These are phyloP conservation scores for Kalmusia sp. DNA, from an alignment of 2,329 filamentous ascomycete genomes.

Conservation along the genomic window DNA sequence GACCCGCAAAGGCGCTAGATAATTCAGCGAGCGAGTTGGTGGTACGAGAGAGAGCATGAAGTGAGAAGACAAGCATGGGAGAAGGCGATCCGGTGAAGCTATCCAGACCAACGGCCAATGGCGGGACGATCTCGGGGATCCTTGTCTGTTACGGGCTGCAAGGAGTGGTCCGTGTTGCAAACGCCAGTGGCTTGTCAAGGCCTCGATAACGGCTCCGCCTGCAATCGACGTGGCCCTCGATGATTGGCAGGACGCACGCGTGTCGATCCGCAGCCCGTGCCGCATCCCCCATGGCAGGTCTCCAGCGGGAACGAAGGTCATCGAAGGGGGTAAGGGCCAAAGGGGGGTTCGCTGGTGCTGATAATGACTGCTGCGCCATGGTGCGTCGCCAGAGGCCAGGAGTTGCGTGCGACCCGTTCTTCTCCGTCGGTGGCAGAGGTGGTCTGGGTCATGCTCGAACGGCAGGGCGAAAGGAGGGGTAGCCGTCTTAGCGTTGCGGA, in stretches of 20 bases:
- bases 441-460: slow-evolving; percentile 30
- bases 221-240: slow-evolving; percentile 43
- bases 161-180: slow-evolving; percentile 37
- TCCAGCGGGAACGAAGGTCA: neutral
- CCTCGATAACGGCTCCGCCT: slow-evolving; percentile 48
- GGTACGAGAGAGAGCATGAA: slow-evolving; percentile 24
- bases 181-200: slow-evolving; percentile 42
- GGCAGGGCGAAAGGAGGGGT: slow-evolving; percentile 21
- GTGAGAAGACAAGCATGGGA: slow-evolving; percentile 31
- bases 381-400: slow-evolving; percentile 7
- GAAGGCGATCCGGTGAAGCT: slow-evolving; percentile 36
- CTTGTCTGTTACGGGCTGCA: slow-evolving; percentile 41
- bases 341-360: slow-evolving; percentile 5
- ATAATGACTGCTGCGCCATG: slow-evolving; percentile 1
- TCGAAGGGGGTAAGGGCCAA: slow-evolving; percentile 5
- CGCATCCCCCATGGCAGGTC: neutral
- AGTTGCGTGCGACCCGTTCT: slow-evolving; percentile 29
- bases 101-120: slow-evolving; percentile 32
- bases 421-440: slow-evolving; percentile 21
- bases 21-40: slow-evolving; percentile 39
- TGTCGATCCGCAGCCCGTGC: slow-evolving; percentile 32
- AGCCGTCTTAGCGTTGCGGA: slow-evolving; percentile 21
- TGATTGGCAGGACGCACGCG: slow-evolving; percentile 42
- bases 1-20: slow-evolving; percentile 38
- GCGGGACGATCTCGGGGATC: slow-evolving; percentile 19